Base-by-base conservation (phyloP, 306 rosid genomes). In the Pachyrhizus erosus region DNA sequence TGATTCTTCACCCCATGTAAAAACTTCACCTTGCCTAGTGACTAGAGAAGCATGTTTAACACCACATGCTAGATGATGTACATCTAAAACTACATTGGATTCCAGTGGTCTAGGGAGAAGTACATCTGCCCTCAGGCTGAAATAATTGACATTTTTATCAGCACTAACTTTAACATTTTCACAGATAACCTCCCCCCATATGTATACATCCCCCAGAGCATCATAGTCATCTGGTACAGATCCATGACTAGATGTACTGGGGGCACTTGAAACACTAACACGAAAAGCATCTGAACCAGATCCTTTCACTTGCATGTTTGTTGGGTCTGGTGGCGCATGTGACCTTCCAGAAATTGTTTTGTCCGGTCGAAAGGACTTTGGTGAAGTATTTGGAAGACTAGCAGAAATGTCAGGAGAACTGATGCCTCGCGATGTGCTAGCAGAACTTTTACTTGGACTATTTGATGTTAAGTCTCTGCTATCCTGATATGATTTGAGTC, bases 1-100 rank as follows among this genome's bases (percentile, higher is more conserved):
- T 40, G 98, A 96, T 91, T 93, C 99, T 89, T 96, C 99, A 9
- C 99, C 99, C 99, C 99, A 96, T 31, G 99, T 92, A 83, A 92
- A 96, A 71, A 93, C 82, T 84, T 92, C 99, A 82, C 98, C 99
- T 88, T 96, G 99, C 87, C 99, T 89, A 3, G 97, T 96, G 79
- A 96, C 98, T 54, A 96, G 79, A 51, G 97, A 91, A 72, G 96
- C 93, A 85, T 96, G 99, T 83, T 29, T 91, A 78, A 96, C 99
- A 70, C 99, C 99, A 78, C 99, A 96, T 77, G 99, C 94, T 77
- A 96, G 89, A 79, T 80, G 97, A 82, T 90, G 93, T 67, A 92
- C 95, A 76, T 96, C 99, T 87, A 96, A 88, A 82, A 91, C 97
- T 84, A 93, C 88, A 88, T 89, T 89, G 26, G 94, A 91, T 74